These are phyloP conservation scores for Fomitopsis serialis DNA, from an alignment of 768 basidiomycete species.

Conservation along the genomic window DNA sequence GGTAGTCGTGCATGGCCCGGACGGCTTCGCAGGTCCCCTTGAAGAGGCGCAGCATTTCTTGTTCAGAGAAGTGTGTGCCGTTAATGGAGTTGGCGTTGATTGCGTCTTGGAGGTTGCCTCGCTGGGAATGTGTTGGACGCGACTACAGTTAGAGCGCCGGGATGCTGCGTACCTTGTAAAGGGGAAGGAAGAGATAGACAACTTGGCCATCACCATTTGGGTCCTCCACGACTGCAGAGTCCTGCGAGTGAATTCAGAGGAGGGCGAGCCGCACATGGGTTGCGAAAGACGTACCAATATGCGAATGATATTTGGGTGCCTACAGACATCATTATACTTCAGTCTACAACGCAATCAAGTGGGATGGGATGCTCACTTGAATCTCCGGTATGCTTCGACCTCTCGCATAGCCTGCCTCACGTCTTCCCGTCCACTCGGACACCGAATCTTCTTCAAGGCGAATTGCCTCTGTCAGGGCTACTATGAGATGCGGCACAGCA, in stretches of 20 bases:
- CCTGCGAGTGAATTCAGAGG: slow-evolving; percentile 38
- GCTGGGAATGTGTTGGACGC: slow-evolving; percentile 34
- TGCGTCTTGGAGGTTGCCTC: slow-evolving; percentile 92
- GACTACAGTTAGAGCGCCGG: neutral
- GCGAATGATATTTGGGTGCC: slow-evolving; percentile 95
- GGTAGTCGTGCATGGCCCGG: slow-evolving; percentile 90
- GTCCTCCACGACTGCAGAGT: slow-evolving; percentile 93
- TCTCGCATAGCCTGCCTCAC: slow-evolving; percentile 88
- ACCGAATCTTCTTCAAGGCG: slow-evolving; percentile 95
- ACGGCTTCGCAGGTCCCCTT: slow-evolving; percentile 93
- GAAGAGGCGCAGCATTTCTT: slow-evolving; percentile 85
- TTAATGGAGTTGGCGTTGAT: slow-evolving; percentile 86
- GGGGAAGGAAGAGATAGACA: slow-evolving; percentile 92
- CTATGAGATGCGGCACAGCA: too few species aligned
- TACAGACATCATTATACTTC: slow-evolving; percentile 23
- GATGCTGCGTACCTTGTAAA: slow-evolving; percentile 63
- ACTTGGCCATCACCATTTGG: slow-evolving; percentile 91
- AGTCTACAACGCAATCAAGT: neutral
- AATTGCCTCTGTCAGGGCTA: slow-evolving; percentile 67
- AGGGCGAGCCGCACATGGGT: slow-evolving; percentile 5
- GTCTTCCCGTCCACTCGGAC: slow-evolving; percentile 81
- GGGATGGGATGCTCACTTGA: slow-evolving; percentile 58
- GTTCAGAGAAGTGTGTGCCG: slow-evolving; percentile 78
- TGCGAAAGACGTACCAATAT: slow-evolving; percentile 54
- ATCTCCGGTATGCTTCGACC: slow-evolving; percentile 90